These are phyloP conservation scores for Aureobasidium sp. DNA, from an alignment of 2,329 filamentous ascomycete genomes.

Conservation along the genomic window DNA sequence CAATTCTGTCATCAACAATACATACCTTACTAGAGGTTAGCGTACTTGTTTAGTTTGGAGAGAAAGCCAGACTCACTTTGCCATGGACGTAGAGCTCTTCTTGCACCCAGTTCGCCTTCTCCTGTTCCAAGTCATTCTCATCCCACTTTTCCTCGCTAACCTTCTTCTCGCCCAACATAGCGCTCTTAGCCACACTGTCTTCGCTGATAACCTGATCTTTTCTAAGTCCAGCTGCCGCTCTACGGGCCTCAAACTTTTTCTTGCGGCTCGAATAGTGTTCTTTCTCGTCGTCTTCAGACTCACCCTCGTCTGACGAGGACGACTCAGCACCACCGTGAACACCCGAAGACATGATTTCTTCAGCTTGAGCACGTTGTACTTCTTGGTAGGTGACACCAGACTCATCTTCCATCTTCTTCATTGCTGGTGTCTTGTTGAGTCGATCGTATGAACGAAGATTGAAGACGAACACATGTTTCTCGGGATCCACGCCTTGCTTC, in stretches of 20 bases:
- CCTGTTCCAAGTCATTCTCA: slow-evolving; percentile 51
- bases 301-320: slow-evolving; percentile 22
- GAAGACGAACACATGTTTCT: slow-evolving; percentile 82
- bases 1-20: slow-evolving; percentile 79
- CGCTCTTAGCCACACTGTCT: slow-evolving; percentile 65
- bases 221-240: slow-evolving; percentile 31
- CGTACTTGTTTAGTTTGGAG: not conserved
- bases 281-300: slow-evolving; percentile 27
- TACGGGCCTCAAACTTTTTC: slow-evolving; percentile 38
- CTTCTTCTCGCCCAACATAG: slow-evolving; percentile 65
- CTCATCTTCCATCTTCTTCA: slow-evolving; percentile 69
- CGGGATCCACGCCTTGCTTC: slow-evolving; percentile 68
- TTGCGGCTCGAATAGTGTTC: slow-evolving; percentile 35
- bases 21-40: slow-evolving; percentile 38
- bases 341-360: slow-evolving; percentile 74
- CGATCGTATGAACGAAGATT: slow-evolving; percentile 91
- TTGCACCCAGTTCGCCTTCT: slow-evolving; percentile 84
- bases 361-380: slow-evolving; percentile 78
- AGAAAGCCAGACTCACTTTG: slow-evolving; percentile 52
- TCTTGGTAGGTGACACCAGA: slow-evolving; percentile 80
- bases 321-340: slow-evolving; percentile 53
- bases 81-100: slow-evolving; percentile 95
- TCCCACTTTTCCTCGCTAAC: slow-evolving; percentile 69
- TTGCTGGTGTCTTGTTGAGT: slow-evolving; percentile 69
- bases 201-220: slow-evolving; percentile 43